Percentiles rank a stretch among this genome's conserved stretches.
Conservation (phyloP, 2,329 filamentous ascomycete species). For the Colletotrichum sp. region DNA sequence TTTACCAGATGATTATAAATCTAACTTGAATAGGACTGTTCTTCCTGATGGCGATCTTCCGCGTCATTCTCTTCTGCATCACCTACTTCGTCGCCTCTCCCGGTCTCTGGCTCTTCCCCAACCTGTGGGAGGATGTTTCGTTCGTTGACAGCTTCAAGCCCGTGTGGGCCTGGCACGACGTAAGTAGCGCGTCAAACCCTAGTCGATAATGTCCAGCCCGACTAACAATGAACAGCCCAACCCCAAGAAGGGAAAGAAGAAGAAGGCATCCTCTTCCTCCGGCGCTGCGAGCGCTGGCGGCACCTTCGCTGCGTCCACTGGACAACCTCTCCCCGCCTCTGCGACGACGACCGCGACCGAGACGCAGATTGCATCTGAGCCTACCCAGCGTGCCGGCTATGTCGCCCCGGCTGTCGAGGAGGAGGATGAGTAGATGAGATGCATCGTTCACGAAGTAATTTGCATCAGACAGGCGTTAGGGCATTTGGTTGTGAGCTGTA, state of each 20-base stretch:
- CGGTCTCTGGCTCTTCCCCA: constrained; percentile 97
- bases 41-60: constrained; percentile 97
- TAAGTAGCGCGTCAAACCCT: constrained; percentile 45
- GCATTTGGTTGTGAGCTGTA: background rate
- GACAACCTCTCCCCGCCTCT: constrained; percentile 55
- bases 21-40: constrained; percentile 76
- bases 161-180: constrained; percentile 98
- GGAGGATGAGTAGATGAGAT: constrained; percentile 49
- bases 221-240: constrained; percentile 32
- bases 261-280: constrained; percentile 36
- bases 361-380: constrained; percentile 55
- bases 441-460: background rate
- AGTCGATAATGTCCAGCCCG: background rate
- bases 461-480: constrained; percentile 20
- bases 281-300: constrained; percentile 39
- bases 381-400: constrained; percentile 46
- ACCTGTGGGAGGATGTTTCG: constrained; percentile 97
- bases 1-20: background rate
- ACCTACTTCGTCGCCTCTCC: constrained; percentile 86
- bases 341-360: constrained; percentile 63
- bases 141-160: constrained; percentile 98
- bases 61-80: constrained; percentile 90
- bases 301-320: constrained; percentile 57
- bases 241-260: constrained; percentile 64
- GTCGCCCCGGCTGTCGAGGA: constrained; percentile 59